phyloP scores from a whole-genome alignment of 2,329 filamentous ascomycete genomes.

The Chaetomiaceae sp. region DNA sequence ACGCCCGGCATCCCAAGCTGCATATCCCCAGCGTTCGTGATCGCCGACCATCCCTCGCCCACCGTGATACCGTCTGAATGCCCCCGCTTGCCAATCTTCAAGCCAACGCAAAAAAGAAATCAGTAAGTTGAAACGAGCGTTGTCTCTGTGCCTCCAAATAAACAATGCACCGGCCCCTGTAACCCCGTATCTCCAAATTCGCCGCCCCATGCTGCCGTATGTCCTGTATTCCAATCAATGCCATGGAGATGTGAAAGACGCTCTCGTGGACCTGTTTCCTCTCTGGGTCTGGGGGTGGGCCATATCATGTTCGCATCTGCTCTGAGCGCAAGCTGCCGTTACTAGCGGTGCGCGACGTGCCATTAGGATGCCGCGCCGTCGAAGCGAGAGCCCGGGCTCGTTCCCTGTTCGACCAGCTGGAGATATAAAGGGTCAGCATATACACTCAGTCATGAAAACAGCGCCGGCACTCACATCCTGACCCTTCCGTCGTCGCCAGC shows the following conservation, averaged over 20 bases:
- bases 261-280: background rate
- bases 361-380: slow-evolving; percentile 15
- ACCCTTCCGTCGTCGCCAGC: slow-evolving; percentile 84
- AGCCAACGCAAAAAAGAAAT: background rate
- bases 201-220: slow-evolving; percentile 18
- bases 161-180: slow-evolving; percentile 4
- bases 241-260: background rate
- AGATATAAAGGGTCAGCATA: background rate
- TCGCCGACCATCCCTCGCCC: background rate
- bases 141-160: background rate
- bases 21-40: background rate
- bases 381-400: slow-evolving; percentile 22
- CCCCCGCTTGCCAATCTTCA: background rate
- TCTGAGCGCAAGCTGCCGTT: slow-evolving; percentile 8
- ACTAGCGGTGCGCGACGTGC: background rate
- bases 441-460: background rate
- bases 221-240: slow-evolving; percentile 11
- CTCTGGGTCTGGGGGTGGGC: background rate
- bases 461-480: slow-evolving; percentile 65
- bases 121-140: background rate
- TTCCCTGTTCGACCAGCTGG: slow-evolving; percentile 33
- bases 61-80: background rate
- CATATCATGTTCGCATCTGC: slow-evolving; percentile 3
- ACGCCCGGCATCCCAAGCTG: no score
- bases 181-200: slow-evolving; percentile 15